These are phyloP conservation scores for Cenchrus americanus DNA, from an alignment of 176 grass and related monocot species.

Conservation along the genomic window DNA sequence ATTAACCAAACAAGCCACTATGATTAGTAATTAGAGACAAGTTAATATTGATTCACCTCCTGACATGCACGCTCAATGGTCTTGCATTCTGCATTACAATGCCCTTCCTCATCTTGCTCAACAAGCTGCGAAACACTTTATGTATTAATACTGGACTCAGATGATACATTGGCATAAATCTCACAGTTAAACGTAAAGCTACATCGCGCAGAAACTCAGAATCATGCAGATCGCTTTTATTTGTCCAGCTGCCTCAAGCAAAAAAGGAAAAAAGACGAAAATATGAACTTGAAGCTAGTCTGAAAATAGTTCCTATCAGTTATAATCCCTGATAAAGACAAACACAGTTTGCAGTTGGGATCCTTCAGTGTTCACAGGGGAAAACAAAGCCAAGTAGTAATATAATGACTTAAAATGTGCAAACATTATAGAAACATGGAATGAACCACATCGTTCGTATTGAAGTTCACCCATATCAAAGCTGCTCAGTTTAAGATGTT, in stretches of 20 bases:
- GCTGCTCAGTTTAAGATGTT: neutral
- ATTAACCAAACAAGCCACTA: neutral
- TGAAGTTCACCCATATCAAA: neutral
- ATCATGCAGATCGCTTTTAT: neutral
- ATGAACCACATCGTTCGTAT: neutral
- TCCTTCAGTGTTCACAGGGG: neutral
- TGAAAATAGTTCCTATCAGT: neutral
- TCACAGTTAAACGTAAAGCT: neutral
- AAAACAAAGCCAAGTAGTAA: neutral
- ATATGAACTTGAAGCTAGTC: neutral
- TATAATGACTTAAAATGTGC: neutral
- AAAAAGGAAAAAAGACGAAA: neutral
- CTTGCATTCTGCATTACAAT: conserved; percentile 92
- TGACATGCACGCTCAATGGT: conserved; percentile 94
- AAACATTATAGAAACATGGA: neutral
- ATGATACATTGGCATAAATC: neutral
- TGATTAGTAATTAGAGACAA: neutral
- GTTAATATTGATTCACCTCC: conserved; percentile 54
- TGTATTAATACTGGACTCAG: neutral
- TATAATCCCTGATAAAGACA: neutral
- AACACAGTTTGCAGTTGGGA: too few species aligned
- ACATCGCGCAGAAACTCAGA: neutral
- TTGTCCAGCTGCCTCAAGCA: neutral
- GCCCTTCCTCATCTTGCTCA: conserved; percentile 90
- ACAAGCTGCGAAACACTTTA: conserved; percentile 66